A percentile compares a stretch with the other conserved stretches of the same genome.
Conservation (phyloP, 805 yeast genomes). For the Candida khao-thaluensis region DNA sequence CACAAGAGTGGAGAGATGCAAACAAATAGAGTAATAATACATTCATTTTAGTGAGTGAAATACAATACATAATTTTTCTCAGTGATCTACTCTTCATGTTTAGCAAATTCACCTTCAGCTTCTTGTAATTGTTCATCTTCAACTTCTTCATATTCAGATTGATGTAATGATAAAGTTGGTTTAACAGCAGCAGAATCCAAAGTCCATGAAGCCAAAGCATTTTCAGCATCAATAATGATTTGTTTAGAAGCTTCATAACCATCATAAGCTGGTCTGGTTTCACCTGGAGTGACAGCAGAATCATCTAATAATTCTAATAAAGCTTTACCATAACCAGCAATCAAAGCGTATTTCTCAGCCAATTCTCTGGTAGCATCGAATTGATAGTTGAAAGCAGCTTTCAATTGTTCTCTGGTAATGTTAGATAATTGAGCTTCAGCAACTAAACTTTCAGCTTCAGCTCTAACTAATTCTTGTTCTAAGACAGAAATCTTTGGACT, state of each 20-base stretch:
- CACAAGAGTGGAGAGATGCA: no score
- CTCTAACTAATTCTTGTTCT: constrained; percentile 88
- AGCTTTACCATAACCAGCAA: constrained; percentile 90
- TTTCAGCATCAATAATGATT: constrained; percentile 82
- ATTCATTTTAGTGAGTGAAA: constrained; percentile 4
- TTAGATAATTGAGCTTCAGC: constrained; percentile 91
- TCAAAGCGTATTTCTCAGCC: constrained; percentile 80
- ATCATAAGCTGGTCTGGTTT: constrained; percentile 85
- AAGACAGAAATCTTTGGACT: constrained; percentile 76
- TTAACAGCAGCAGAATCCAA: constrained; percentile 78
- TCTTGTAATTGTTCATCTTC: constrained; percentile 44
- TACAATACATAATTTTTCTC: not conserved
- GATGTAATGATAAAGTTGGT: constrained; percentile 67
- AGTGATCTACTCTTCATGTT: constrained; percentile 31
- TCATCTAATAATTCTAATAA: constrained; percentile 79
- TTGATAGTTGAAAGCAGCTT: constrained; percentile 80
- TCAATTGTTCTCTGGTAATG: constrained; percentile 82
- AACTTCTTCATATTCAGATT: constrained; percentile 24
- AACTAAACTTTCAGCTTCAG: constrained; percentile 87
- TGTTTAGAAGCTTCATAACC: constrained; percentile 88
- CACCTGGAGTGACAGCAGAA: constrained; percentile 87
- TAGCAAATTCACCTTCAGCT: constrained; percentile 51
- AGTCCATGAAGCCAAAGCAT: constrained; percentile 81
- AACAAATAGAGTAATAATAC: constrained; percentile 1
- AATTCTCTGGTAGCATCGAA: constrained; percentile 84